Conservation (phyloP, 2,329 filamentous ascomycete genomes). For the Trichoderma citrinoviride region DNA sequence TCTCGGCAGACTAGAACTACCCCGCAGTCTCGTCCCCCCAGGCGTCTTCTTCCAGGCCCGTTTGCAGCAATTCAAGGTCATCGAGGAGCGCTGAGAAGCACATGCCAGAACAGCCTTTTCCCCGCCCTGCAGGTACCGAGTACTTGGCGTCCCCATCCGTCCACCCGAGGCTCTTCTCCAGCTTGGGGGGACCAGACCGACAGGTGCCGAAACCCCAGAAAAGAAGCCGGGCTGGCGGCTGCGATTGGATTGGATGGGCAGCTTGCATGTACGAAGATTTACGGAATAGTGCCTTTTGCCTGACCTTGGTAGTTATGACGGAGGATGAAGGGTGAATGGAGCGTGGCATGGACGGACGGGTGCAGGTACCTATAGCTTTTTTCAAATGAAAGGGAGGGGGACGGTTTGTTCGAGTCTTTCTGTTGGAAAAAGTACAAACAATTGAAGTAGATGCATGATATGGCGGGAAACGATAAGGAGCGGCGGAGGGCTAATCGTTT, state of each 20-base stretch:
- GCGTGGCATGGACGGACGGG: not conserved
- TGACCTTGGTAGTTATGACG: too few species aligned
- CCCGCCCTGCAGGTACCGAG: not conserved
- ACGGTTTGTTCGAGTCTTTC: too few species aligned
- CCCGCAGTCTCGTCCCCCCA: conserved; percentile 2
- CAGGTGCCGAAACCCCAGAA: conserved; percentile 32
- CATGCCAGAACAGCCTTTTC: conserved; percentile 3
- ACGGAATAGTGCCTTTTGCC: too few species aligned
- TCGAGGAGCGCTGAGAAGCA: too few species aligned
- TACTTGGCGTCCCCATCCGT: conserved; percentile 28
- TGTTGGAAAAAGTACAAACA: too few species aligned
- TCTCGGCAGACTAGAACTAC: conserved; percentile 6
- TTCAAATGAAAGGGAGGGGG: too few species aligned
- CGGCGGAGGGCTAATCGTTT: conserved; percentile 16
- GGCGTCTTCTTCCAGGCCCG: not conserved
- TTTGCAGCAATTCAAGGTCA: not conserved
- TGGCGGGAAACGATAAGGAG: not conserved
- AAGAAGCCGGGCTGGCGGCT: not conserved
- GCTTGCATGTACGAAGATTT: too few species aligned
- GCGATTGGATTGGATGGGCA: not conserved
- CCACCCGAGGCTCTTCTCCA: conserved; percentile 31
- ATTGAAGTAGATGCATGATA: not conserved
- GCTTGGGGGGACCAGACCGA: conserved; percentile 29
- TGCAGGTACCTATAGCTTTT: too few species aligned
- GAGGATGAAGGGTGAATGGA: not conserved